Evolutionary conservation across 1,139 yeast species (phyloP).

Genomic region (Geotrichum klebahnii): DNA sequence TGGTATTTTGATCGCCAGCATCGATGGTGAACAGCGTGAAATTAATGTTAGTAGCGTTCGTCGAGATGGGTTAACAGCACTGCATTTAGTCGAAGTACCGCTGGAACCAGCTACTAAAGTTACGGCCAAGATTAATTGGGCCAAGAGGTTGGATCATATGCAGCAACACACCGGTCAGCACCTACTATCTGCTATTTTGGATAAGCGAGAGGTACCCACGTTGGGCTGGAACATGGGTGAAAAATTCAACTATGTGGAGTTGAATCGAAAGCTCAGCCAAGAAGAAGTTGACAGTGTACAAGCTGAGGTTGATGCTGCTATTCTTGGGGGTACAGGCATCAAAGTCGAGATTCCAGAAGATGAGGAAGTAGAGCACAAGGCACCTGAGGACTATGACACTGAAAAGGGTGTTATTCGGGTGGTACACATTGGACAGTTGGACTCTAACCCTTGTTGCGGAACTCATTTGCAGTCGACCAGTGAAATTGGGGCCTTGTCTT

Average conservation of each 20-base stretch:
- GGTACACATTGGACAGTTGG: conserved; percentile 69
- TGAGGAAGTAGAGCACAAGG: conserved; percentile 32
- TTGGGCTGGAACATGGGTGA: conserved; percentile 77
- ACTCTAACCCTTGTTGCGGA: conserved; percentile 83
- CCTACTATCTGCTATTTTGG: conserved; percentile 71
- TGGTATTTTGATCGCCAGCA: conserved; percentile 43
- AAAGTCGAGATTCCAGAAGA: conserved; percentile 53
- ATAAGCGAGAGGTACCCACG: conserved; percentile 58
- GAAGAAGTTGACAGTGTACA: conserved; percentile 53
- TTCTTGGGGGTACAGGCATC: conserved; percentile 54
- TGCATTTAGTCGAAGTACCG: conserved; percentile 55
- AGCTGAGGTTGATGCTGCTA: conserved; percentile 52
- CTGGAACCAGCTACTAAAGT: conserved; percentile 58
- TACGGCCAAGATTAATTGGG: conserved; percentile 62
- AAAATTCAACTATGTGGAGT: conserved; percentile 59
- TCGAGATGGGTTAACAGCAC: conserved; percentile 65
- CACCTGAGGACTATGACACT: conserved; percentile 48
- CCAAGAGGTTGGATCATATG: conserved; percentile 71
- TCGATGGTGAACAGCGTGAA: conserved; percentile 34
- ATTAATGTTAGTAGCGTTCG: conserved; percentile 54
- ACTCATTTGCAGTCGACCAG: conserved; percentile 69
- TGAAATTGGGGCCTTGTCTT: conserved; percentile 59
- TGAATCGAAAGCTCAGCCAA: conserved; percentile 57
- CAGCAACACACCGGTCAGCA: conserved; percentile 95
- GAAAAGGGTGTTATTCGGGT: conserved; percentile 66